Conservation (phyloP, 1,284 basidiomycete species). For the Ustilago loliicola region DNA sequence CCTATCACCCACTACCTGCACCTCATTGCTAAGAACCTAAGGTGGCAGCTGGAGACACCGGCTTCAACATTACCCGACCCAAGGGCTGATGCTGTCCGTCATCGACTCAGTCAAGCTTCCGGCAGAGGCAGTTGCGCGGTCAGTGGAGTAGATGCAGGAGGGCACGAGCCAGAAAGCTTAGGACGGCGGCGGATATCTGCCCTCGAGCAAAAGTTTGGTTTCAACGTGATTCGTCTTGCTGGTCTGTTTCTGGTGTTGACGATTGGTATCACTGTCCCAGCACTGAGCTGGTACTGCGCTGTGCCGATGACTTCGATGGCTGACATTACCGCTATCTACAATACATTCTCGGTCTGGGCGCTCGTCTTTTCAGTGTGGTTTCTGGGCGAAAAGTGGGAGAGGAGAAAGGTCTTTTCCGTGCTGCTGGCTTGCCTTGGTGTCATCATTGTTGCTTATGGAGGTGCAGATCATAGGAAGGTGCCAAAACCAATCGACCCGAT, state of each 20-base stretch:
- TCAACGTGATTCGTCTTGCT: slow-evolving; percentile 41
- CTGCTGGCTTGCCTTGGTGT: slow-evolving; percentile 65
- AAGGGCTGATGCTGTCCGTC: slow-evolving; percentile 38
- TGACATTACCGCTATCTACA: slow-evolving; percentile 70
- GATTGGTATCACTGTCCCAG: slow-evolving; percentile 63
- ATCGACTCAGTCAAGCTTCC: slow-evolving; percentile 40
- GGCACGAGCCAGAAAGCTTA: slow-evolving; percentile 13
- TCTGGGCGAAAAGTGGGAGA: slow-evolving; percentile 65
- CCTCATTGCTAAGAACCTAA: slow-evolving; percentile 59
- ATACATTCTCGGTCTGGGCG: slow-evolving; percentile 69
- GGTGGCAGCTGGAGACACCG: slow-evolving; percentile 60
- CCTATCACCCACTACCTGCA: slow-evolving; percentile 56
- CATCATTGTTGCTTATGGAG: slow-evolving; percentile 65
- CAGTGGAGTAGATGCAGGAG: slow-evolving; percentile 4
- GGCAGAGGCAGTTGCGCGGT: slow-evolving; percentile 17
- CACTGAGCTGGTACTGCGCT: slow-evolving; percentile 68
- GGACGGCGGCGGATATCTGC: slow-evolving; percentile 17
- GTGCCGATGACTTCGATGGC: slow-evolving; percentile 69
- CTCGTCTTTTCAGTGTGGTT: slow-evolving; percentile 69
- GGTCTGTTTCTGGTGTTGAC: slow-evolving; percentile 59
- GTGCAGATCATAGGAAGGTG: slow-evolving; percentile 55
- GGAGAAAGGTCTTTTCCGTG: slow-evolving; percentile 63
- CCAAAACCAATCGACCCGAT: slow-evolving; percentile 55
- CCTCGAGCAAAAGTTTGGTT: slow-evolving; percentile 43
- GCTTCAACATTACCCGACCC: slow-evolving; percentile 32